Evolutionary conservation across 2,329 filamentous ascomycete genomes (phyloP), one percentile per base, ranked within the genome.

Genomic region (Ploettnerulaceae sp.): DNA sequence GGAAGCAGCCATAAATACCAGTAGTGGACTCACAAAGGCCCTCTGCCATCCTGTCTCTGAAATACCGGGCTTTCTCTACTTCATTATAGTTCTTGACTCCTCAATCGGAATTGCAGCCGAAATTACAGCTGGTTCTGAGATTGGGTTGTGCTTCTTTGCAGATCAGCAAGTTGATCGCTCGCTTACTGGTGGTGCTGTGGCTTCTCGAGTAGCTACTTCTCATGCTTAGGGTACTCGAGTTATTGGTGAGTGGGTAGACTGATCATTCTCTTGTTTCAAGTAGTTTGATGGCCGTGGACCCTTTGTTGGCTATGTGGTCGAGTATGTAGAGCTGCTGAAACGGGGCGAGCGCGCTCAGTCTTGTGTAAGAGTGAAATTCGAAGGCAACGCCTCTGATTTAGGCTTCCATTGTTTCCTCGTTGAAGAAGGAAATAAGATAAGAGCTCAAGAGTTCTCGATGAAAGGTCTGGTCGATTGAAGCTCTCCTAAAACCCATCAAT

Each of bases 231-330:
- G 15, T 3, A 8, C 21, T 12, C 24, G 26, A 12, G n/a, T 22
- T 5, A n/a, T 4, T 8, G 34, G 29, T 3, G 20, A 39, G 20
- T n/a, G 33, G 29, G 14, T 47, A 22, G 35, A 47, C 29, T 6
- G 40, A 35, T 26, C 44, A 40, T 24, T 46, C 29, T n/a, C 22
- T 39, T 25, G 44, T 47, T 12, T 47, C 44, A 7, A 34, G 40
- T 22, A 29, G 26, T 35, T 40, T 35, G 17, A 21, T 3, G n/a
- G 34, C 1, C 14, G 31, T 15, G 36, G 36, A 25, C 18, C 28
- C 11, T 47, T 47, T 35, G 24, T 18, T 7, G 28, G 35, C 7
- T 40, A 21, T 11, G 22, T 40, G 6, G 15, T 26, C 12, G 11
- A 44, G 15, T 24, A 18, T 9, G 3, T 29, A 4, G 21, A 26